These are phyloP conservation scores for Tulasnella sp. DNA, from an alignment of 768 basidiomycete species.

Conservation along the genomic window DNA sequence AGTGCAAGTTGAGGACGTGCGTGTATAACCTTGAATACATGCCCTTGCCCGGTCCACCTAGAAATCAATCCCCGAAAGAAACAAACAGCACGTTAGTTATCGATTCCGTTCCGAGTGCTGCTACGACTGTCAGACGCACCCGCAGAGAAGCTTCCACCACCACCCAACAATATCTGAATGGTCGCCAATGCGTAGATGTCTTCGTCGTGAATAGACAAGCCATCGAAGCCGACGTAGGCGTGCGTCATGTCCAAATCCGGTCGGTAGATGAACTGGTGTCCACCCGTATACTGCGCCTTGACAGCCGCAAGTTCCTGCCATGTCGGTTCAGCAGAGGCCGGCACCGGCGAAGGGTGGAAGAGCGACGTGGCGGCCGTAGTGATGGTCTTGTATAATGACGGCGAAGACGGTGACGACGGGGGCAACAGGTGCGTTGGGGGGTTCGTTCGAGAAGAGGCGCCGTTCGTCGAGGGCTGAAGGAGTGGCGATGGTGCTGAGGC, in stretches of 20 bases:
- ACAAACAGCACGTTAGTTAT: neutral
- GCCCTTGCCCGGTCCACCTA: constrained; percentile 94
- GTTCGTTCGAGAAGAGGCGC: constrained; percentile 37
- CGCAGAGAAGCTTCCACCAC: constrained; percentile 94
- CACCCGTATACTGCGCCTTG: constrained; percentile 68
- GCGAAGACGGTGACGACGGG: constrained; percentile 43
- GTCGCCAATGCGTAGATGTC: constrained; percentile 92
- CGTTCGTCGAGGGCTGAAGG: constrained; percentile 9
- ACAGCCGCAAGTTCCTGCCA: constrained; percentile 36
- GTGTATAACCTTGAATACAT: constrained; percentile 99
- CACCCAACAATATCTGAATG: constrained; percentile 91
- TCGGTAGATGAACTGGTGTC: constrained; percentile 65
- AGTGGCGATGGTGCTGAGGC: constrained; percentile 31
- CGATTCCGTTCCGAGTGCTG: neutral
- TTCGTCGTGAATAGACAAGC: constrained; percentile 81
- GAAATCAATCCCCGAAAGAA: constrained; percentile 18
- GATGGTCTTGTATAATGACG: constrained; percentile 42
- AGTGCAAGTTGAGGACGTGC: constrained; percentile 89
- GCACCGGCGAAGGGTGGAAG: constrained; percentile 23
- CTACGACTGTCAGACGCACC: constrained; percentile 41
- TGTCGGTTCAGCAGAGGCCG: constrained; percentile 25
- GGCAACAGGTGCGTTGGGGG: constrained; percentile 55
- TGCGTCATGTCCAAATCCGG: constrained; percentile 75
- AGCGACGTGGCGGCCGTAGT: constrained; percentile 34
- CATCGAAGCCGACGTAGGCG: constrained; percentile 89